Conservation (phyloP, 2,329 filamentous ascomycete genomes). For the Aspergillus carbonarius region DNA sequence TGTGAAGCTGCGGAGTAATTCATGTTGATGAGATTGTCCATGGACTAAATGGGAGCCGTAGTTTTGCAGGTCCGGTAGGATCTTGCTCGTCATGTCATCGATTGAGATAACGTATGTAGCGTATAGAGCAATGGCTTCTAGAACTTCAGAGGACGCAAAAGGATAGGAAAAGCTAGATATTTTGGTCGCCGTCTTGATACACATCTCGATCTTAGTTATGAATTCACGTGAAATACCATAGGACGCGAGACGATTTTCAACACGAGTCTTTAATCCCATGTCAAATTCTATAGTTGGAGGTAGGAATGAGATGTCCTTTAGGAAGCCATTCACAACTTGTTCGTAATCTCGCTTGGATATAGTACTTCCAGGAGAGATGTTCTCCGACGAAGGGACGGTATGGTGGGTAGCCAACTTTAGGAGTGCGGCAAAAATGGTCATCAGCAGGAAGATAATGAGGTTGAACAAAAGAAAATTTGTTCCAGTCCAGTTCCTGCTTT, state of each 20-base stretch:
- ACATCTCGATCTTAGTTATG: neutral
- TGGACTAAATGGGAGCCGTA: neutral
- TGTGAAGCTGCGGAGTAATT: neutral
- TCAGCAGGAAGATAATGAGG: neutral
- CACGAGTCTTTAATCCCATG: neutral
- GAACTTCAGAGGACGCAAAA: neutral
- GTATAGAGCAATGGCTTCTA: neutral
- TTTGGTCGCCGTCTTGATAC: neutral
- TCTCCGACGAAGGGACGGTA: neutral
- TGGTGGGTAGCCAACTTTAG: neutral
- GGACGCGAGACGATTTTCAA: neutral
- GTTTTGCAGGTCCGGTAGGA: neutral
- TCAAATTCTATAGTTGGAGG: neutral
- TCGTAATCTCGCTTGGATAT: neutral
- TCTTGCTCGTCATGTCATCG: neutral
- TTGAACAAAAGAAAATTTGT: neutral
- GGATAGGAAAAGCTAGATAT: slow-evolving; percentile 1
- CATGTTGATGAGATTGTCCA: neutral
- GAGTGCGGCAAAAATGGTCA: neutral
- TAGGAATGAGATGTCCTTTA: neutral
- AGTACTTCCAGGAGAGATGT: neutral
- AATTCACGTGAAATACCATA: neutral
- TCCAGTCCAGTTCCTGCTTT: neutral
- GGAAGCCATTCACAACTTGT: neutral
- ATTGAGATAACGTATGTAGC: neutral